Base-by-base conservation (phyloP, 495 filamentous ascomycete species). In the Lophium mytilinum region DNA sequence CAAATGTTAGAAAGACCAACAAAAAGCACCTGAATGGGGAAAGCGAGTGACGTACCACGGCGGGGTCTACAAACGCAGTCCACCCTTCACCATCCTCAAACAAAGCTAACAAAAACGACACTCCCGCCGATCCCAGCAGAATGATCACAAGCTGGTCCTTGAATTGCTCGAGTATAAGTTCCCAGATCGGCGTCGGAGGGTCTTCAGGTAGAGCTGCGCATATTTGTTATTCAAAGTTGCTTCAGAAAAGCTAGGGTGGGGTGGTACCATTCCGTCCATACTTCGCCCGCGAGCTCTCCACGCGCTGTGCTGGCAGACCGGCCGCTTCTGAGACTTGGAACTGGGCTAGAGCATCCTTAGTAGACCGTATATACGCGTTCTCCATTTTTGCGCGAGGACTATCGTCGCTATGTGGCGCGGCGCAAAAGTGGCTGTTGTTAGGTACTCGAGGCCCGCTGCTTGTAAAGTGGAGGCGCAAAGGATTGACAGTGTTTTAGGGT, bases 91-190 rank as follows among this genome's bases (percentile, higher is more conserved):
- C 87, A 47, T 91, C 89, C 70, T 97, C 94, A 61, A 97, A 93
- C 11, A 99, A 78, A 45, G 94, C 94, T 50, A 99, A 74, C 18
- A 93, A 81, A 62, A 99, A 97, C 2, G 94, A 97, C 42, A 99
- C 81, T n/a, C 81, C 89, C 5, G 94, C 94, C 14, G 91, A 96
- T 42, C 83, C 93, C 48, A 99, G 76, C 4, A 99, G 80, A 65
- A 99, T 99, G 53, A 99, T 80, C 53, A 99, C 94, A 2, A 99
- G 80, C 72, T 99, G 94, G 68, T 99, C 94, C 73, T 99, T 95
- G 78, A 99, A 99, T 72, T 99, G 94, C 71, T 99, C 94, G 51
- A 97, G 77, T 41, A 99, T 86, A 57, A 99, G 83, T 71, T 96
- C 79, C 92, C 93, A 99, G 46, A 99, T 67, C 37, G 94, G 94